These are phyloP conservation scores for Aspergillus quadricinctus DNA, from an alignment of 2,329 filamentous ascomycete species.

Conservation along the genomic window DNA sequence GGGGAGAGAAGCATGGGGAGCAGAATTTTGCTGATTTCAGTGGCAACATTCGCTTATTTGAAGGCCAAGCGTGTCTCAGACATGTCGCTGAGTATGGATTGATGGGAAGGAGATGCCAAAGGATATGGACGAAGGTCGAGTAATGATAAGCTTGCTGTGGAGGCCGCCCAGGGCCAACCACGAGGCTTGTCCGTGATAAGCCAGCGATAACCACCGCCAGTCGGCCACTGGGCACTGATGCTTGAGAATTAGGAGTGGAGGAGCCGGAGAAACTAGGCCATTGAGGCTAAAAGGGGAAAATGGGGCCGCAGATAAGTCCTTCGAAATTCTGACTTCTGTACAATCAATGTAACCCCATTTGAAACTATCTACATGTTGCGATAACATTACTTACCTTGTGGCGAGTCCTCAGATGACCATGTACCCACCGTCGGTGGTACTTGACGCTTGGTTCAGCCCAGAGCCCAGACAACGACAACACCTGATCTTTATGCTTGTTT, in stretches of 20 bases:
- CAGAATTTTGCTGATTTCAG: not conserved
- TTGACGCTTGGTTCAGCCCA: not conserved
- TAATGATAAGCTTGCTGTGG: not conserved
- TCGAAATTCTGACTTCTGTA: not conserved
- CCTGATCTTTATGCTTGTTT: not conserved
- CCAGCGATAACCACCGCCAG: not conserved
- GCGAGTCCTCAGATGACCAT: not conserved
- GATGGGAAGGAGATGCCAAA: not conserved
- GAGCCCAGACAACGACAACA: not conserved
- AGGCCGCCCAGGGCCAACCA: not conserved
- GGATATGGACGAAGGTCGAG: not conserved
- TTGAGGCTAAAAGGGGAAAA: not conserved
- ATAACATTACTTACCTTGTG: not conserved
- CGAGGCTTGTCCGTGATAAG: not conserved
- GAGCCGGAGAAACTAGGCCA: not conserved
- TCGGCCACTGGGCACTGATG: not conserved
- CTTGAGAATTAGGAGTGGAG: not conserved
- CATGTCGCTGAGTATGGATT: not conserved
- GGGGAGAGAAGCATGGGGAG: not conserved
- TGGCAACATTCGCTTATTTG: not conserved
- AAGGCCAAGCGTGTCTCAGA: not conserved
- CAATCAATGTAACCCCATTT: too few species aligned
- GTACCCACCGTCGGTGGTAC: not conserved
- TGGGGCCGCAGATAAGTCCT: not conserved
- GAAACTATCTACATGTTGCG: not conserved